phyloP scores from a whole-genome alignment of 2,329 filamentous ascomycete genomes.

The Macrophomina tecta region DNA sequence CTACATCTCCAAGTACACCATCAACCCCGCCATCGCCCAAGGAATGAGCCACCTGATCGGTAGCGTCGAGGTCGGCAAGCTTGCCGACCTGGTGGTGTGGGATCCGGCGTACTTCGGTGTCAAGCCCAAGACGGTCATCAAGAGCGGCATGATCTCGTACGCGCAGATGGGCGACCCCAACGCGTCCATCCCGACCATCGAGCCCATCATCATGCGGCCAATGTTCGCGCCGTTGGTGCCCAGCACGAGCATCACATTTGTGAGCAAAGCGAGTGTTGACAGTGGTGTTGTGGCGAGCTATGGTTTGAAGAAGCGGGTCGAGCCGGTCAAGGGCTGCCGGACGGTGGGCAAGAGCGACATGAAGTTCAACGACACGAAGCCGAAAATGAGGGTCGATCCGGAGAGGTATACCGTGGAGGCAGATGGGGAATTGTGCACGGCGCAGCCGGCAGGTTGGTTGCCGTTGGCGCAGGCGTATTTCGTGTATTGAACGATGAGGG shows the following conservation, averaged over 20 bases:
- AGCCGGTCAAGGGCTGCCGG: slow-evolving; percentile 78
- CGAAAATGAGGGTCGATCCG: slow-evolving; percentile 88
- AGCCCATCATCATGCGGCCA: slow-evolving; percentile 81
- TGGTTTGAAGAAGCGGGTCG: slow-evolving; percentile 77
- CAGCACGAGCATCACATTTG: slow-evolving; percentile 77
- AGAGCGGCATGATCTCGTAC: slow-evolving; percentile 84
- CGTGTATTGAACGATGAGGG: slow-evolving; percentile 64
- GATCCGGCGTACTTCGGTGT: slow-evolving; percentile 83
- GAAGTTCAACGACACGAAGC: slow-evolving; percentile 85
- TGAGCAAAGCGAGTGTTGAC: slow-evolving; percentile 73
- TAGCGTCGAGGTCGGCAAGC: slow-evolving; percentile 84
- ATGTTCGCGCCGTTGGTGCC: slow-evolving; percentile 85
- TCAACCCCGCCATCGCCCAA: slow-evolving; percentile 91
- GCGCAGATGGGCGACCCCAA: slow-evolving; percentile 74
- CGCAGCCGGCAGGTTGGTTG: slow-evolving; percentile 72
- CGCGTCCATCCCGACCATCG: slow-evolving; percentile 77
- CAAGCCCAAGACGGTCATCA: slow-evolving; percentile 81
- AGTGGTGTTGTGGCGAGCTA: slow-evolving; percentile 73
- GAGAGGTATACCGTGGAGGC: slow-evolving; percentile 89
- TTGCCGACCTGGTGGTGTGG: slow-evolving; percentile 91
- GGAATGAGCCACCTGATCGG: slow-evolving; percentile 88
- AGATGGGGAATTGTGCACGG: slow-evolving; percentile 75
- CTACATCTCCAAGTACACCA: slow-evolving; percentile 94
- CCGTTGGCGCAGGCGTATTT: slow-evolving; percentile 80
- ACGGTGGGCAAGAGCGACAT: slow-evolving; percentile 82